These are phyloP conservation scores for Apostasia shenzhenica DNA, from an alignment of 106 monocot species.

Conservation along the genomic window DNA sequence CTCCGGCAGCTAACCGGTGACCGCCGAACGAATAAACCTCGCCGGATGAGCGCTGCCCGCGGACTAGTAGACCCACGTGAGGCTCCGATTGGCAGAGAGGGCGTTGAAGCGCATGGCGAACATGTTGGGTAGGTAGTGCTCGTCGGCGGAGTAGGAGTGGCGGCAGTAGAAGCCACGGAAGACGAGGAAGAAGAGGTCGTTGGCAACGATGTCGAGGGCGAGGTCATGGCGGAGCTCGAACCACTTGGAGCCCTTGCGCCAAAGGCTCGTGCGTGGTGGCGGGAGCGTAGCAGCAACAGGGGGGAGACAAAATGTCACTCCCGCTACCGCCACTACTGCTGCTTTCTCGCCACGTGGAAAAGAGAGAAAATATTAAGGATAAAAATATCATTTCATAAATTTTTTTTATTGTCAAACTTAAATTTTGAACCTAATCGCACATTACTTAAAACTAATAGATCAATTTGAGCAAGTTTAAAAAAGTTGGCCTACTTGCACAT, in stretches of 20 bases:
- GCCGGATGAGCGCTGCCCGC: slow-evolving; percentile 42
- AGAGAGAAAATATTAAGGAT: no score
- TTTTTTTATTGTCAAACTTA: no score
- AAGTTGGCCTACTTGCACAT: no score
- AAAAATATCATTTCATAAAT: no score
- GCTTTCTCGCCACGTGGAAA: no score
- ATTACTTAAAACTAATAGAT: no score
- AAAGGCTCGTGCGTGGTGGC: neutral
- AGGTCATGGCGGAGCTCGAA: slow-evolving; percentile 46
- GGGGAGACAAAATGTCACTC: no score
- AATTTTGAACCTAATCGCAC: no score
- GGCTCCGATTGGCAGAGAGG: slow-evolving; percentile 48
- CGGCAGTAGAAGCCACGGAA: slow-evolving; percentile 29
- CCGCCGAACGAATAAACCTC: slow-evolving; percentile 25
- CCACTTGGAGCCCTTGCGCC: slow-evolving; percentile 77
- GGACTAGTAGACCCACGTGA: slow-evolving; percentile 92
- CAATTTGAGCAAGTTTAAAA: no score
- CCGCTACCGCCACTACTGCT: no score
- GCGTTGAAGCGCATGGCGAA: slow-evolving; percentile 18
- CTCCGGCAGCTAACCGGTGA: slow-evolving; percentile 35
- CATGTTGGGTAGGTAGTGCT: slow-evolving; percentile 78
- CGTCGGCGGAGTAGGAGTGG: slow-evolving; percentile 41
- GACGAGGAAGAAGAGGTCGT: slow-evolving; percentile 33
- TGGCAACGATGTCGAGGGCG: slow-evolving; percentile 39
- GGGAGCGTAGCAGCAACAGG: no score